Percentiles rank a stretch among this genome's conserved stretches.
These are phyloP conservation scores for Aechmea fasciata DNA, from an alignment of 176 grass and related monocot genomes.

Conservation along the genomic window DNA sequence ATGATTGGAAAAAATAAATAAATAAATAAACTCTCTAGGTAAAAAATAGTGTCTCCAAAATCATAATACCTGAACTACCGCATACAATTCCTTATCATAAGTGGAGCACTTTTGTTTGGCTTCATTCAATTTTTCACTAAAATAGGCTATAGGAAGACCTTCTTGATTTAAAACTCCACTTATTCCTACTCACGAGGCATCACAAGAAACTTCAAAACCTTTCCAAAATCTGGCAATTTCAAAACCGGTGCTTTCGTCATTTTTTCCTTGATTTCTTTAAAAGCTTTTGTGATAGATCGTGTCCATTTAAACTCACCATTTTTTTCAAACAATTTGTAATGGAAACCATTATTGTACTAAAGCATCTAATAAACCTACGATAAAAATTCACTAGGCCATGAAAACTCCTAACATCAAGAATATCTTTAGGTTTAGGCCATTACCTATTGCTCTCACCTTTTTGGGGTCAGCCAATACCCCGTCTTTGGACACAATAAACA, in stretches of 20 bases:
- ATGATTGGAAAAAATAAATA: neutral
- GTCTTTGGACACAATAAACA: neutral
- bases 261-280: neutral
- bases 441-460: neutral
- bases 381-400: neutral
- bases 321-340: neutral
- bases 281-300: neutral
- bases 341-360: neutral
- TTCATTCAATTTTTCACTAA: conserved; percentile 2
- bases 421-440: neutral
- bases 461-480: neutral
- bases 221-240: neutral
- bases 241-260: neutral
- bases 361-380: neutral
- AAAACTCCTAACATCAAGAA: neutral
- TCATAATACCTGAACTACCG: neutral
- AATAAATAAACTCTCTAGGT: neutral
- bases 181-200: conserved; percentile 2
- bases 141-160: neutral
- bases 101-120: neutral
- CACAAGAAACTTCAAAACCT: neutral
- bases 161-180: neutral
- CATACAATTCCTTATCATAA: conserved; percentile 1
- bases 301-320: neutral
- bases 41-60: neutral